Evolutionary conservation across 371 early-diverging fungal genomes (phyloP), one percentile per base, ranked within the genome.

Genomic region (Syncephalastrum sp.): DNA sequence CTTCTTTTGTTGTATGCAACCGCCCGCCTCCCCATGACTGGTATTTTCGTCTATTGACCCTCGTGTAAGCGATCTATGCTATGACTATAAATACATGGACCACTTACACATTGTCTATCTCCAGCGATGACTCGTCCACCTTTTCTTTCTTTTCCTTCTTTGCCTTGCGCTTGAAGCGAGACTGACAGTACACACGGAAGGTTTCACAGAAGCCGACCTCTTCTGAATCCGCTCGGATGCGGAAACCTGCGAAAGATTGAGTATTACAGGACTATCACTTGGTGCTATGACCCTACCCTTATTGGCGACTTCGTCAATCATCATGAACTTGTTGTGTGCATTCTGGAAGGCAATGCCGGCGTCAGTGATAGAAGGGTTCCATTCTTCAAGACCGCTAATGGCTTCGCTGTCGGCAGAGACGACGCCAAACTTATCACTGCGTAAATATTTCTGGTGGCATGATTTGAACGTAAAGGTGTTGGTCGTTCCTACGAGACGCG

Each of bases 391-490:
- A 10, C 86, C 87, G 1, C 93, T 91, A 33, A 90, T 88, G 0
- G 93, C 95, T 60, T 91, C 92, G 27, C 77, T 65, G 13, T 84
- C 77, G 19, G 84, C 83, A 4, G 82, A 57, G 1, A 92, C 91
- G 5, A 89, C 81, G 3, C 93, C 95, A 71, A 92, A 84, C 56
- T 92, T 91, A 79, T 94, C 95, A 12, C 84, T 77, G 41, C 88
- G 78, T 7, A 93, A 65, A 66, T 91, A 93, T 57, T 82, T 82
- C 16, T 84, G 85, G 49, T 79, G 71, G 13, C 79, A 82, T 3
- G 89, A 82, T 60, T 90, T 91, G 58, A 93, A 75, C 0, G 80
- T 79, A 52, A 84, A 76, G 3, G 76, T 68, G 60, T 72, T 74
- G 44, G 66, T 67, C 12, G 74, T 76, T 17, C 84, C 86, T 13